These are phyloP conservation scores for Xylaria venustula DNA, from an alignment of 495 filamentous ascomycete species.

Conservation along the genomic window DNA sequence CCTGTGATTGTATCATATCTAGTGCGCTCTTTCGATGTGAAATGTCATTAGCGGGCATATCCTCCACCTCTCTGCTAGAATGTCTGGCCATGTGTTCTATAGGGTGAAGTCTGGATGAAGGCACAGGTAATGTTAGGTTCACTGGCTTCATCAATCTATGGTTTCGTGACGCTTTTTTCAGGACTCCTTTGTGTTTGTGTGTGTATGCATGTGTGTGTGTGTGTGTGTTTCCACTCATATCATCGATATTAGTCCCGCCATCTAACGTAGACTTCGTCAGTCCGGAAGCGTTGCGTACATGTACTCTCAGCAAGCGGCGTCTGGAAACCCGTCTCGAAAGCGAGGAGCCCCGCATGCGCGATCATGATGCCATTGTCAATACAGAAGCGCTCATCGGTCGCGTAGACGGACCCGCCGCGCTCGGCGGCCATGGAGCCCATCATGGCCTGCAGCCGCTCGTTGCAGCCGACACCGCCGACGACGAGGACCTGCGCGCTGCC, in stretches of 20 bases:
- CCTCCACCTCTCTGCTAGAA: no score
- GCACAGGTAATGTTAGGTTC: no score
- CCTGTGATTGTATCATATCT: no score
- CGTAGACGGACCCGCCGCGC: slow-evolving; percentile 85
- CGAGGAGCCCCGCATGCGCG: slow-evolving; percentile 89
- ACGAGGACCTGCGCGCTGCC: slow-evolving; percentile 87
- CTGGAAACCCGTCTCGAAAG: slow-evolving; percentile 72
- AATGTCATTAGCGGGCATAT: no score
- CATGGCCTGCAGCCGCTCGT: slow-evolving; percentile 95
- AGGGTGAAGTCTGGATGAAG: no score
- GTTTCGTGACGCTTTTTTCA: no score
- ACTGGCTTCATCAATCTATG: no score
- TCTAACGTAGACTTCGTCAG: slow-evolving; percentile 88
- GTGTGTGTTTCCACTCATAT: no score
- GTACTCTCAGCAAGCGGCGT: slow-evolving; percentile 78
- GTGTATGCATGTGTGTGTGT: no score
- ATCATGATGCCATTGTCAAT: slow-evolving; percentile 99
- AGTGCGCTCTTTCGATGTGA: no score
- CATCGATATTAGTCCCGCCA: slow-evolving; percentile 74
- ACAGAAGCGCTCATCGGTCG: slow-evolving; percentile 95
- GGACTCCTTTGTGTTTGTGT: no score
- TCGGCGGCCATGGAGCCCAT: slow-evolving; percentile 96
- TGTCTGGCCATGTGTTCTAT: no score
- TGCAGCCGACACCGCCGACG: slow-evolving; percentile 97
- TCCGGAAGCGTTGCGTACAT: slow-evolving; percentile 92